Percentiles rank a stretch among this genome's conserved stretches.
phyloP scores from a whole-genome alignment of 768 basidiomycete species.

The Russula dissimulans region DNA sequence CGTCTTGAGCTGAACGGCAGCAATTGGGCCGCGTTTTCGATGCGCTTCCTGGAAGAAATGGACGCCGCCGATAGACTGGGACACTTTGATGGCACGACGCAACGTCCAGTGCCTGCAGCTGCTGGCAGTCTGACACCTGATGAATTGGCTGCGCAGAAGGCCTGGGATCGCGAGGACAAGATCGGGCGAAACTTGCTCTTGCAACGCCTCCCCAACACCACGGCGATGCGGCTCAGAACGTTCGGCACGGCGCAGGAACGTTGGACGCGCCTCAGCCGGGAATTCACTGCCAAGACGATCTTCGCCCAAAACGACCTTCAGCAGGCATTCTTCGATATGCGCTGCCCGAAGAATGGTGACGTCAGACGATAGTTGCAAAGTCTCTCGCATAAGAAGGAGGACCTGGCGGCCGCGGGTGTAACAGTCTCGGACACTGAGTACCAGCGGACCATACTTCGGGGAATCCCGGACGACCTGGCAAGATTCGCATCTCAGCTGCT shows the following conservation, averaged over 20 bases:
- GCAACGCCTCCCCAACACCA: not conserved
- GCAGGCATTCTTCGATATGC: not conserved
- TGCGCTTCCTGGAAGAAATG: not conserved
- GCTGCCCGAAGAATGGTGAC: not conserved
- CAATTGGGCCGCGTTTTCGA: not conserved
- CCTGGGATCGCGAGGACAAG: not conserved
- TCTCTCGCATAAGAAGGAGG: not conserved
- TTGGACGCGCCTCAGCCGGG: not conserved
- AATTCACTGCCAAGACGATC: not conserved
- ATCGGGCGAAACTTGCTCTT: not conserved
- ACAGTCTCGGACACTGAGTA: not conserved
- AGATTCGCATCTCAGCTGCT: too few relatives aligned
- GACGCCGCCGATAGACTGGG: not conserved
- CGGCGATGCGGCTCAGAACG: not conserved
- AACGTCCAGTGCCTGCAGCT: not conserved
- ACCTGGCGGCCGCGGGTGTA: not conserved
- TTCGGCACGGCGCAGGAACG: not conserved
- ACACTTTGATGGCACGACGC: not conserved
- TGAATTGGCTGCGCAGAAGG: not conserved
- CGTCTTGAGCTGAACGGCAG: conserved; percentile 21
- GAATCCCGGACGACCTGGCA: not conserved
- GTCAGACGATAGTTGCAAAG: not conserved
- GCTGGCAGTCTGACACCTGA: not conserved
- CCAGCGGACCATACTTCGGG: not conserved
- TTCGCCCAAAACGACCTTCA: not conserved